Evolutionary conservation across 768 basidiomycete genomes (phyloP).

Genomic region (Podaxis rugospora): DNA sequence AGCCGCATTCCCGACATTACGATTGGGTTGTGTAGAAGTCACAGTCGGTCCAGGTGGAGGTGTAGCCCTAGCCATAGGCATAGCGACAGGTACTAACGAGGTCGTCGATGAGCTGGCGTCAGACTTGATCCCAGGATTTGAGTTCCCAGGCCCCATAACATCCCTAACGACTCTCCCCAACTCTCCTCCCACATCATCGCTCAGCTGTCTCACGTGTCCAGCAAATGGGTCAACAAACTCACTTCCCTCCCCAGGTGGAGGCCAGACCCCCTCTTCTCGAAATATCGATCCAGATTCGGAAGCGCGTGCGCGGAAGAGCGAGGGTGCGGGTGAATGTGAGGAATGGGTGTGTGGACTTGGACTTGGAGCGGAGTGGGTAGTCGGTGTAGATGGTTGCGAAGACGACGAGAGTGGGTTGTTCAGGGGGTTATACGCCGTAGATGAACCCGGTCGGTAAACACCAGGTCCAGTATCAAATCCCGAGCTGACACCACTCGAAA

Average conservation of each 20-base stretch:
- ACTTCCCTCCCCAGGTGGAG: conserved; percentile 29
- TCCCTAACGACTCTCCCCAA: not conserved
- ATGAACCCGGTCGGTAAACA: not conserved
- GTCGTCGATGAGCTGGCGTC: too few relatives aligned
- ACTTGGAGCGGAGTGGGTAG: not conserved
- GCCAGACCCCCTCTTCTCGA: conserved; percentile 40
- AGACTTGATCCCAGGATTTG: too few relatives aligned
- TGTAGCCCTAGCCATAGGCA: not conserved
- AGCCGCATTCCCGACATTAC: not conserved
- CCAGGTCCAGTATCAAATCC: not conserved
- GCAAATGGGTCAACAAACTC: conserved; percentile 38
- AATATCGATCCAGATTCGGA: conserved; percentile 45
- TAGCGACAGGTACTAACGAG: not conserved
- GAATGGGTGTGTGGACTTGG: not conserved
- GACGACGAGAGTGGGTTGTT: not conserved
- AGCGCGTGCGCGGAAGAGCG: conserved; percentile 32
- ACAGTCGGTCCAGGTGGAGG: not conserved
- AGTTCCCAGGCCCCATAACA: not conserved
- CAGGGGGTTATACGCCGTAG: not conserved
- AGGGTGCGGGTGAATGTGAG: conserved; percentile 26
- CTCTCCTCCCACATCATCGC: conserved; percentile 28
- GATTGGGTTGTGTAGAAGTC: not conserved
- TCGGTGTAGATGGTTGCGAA: not conserved
- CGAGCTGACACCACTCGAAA: not conserved
- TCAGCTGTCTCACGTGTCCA: conserved; percentile 32